phyloP scores from a whole-genome alignment of 1,284 basidiomycete species.

The Inonotus hispidus region DNA sequence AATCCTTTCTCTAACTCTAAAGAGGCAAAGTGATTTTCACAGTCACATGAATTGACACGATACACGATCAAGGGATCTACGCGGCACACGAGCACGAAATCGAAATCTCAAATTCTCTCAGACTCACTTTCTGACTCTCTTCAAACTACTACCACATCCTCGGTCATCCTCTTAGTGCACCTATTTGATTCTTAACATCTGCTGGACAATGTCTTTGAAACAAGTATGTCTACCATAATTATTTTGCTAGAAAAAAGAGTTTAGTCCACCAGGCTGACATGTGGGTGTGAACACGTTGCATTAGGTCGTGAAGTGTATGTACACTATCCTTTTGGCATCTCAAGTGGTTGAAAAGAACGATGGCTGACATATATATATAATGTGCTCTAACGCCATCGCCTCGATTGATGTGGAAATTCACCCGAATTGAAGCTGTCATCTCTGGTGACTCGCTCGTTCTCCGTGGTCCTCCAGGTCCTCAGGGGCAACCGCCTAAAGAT shows the following conservation, averaged over 20 bases:
- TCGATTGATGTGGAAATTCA: neutral
- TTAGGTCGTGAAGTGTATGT: slow-evolving; percentile 69
- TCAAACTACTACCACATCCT: neutral
- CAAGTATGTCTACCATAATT: slow-evolving; percentile 61
- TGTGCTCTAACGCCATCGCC: slow-evolving; percentile 22
- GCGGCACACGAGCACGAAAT: neutral
- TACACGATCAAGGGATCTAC: neutral
- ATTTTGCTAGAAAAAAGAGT: no score
- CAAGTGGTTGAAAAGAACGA: neutral
- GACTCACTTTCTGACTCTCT: neutral
- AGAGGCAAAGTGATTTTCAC: neutral
- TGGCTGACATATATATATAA: neutral
- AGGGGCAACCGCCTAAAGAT: slow-evolving; percentile 85
- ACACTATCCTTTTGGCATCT: neutral
- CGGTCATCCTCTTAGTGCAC: neutral
- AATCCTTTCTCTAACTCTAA: neutral
- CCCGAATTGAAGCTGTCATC: slow-evolving; percentile 58
- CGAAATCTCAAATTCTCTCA: neutral
- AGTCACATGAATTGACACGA: neutral
- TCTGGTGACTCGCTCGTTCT: slow-evolving; percentile 87
- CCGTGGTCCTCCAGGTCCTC: slow-evolving; percentile 68
- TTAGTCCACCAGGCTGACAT: neutral
- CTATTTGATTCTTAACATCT: neutral
- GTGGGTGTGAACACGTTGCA: slow-evolving; percentile 18
- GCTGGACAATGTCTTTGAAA: slow-evolving; percentile 54